Conservation (phyloP, 306 rosid genomes). For the Spatholobus suberectus region DNA sequence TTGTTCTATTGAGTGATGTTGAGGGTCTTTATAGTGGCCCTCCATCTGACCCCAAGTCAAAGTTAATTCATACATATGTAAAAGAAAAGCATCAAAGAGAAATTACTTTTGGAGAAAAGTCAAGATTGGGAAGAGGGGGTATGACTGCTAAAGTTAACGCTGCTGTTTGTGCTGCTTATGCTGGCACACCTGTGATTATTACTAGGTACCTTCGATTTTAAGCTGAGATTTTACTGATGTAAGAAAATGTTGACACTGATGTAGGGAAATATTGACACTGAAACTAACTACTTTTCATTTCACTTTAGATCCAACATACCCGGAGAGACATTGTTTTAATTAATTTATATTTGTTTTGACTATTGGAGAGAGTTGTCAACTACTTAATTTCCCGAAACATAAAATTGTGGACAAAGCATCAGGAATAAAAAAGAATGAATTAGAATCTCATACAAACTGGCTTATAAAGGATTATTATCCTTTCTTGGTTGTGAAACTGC, state of each 20-base stretch:
- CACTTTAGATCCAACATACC: not conserved
- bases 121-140: constrained; percentile 88
- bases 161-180: constrained; percentile 74
- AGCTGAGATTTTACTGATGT: not conserved
- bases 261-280: not conserved
- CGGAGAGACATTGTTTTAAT: not conserved
- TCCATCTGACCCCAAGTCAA: constrained; percentile 80
- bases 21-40: constrained; percentile 91
- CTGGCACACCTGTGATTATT: constrained; percentile 86
- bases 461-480: not conserved
- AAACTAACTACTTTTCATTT: constrained; percentile 5
- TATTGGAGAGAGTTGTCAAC: not conserved
- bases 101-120: constrained; percentile 89
- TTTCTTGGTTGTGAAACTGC: constrained; percentile 20
- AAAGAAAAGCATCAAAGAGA: constrained; percentile 77
- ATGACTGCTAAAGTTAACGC: constrained; percentile 95
- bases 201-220: constrained; percentile 62
- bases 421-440: not conserved
- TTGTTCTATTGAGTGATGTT: constrained; percentile 89
- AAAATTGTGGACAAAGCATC: not conserved
- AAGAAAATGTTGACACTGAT: constrained; percentile 3
- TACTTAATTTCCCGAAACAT: not conserved
- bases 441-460: not conserved
- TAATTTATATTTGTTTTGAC: not conserved
- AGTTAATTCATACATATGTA: constrained; percentile 75